Conservation (phyloP, 108 stramenopile genomes). For the Bacterosira constricta region DNA sequence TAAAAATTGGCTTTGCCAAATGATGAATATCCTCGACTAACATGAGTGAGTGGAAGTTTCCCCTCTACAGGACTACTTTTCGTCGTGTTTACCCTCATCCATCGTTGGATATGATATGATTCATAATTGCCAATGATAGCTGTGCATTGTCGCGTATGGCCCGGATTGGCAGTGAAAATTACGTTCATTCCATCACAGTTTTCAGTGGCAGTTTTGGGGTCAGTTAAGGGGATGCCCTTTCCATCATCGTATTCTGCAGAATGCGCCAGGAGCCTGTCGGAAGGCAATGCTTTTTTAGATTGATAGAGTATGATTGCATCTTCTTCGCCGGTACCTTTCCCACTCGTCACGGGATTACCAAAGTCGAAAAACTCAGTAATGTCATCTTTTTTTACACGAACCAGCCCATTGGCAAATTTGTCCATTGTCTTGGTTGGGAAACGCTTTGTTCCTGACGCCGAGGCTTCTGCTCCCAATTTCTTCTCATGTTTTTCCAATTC, state of each 20-base stretch:
- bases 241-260: slow-evolving; percentile 38
- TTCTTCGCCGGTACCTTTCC: slow-evolving; percentile 25
- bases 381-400: slow-evolving; percentile 47
- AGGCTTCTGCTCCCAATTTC: neutral
- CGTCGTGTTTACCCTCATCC: slow-evolving; percentile 49
- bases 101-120: slow-evolving; percentile 67
- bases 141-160: slow-evolving; percentile 51
- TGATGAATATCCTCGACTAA: slow-evolving; percentile 46
- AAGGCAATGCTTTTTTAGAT: slow-evolving; percentile 21
- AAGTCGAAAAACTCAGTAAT: slow-evolving; percentile 41
- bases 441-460: slow-evolving; percentile 7
- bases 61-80: slow-evolving; percentile 27
- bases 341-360: slow-evolving; percentile 34
- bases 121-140: slow-evolving; percentile 64
- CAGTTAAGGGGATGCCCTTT: slow-evolving; percentile 28
- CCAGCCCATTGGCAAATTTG: slow-evolving; percentile 28
- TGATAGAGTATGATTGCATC: slow-evolving; percentile 53
- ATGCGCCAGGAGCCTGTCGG: slow-evolving; percentile 17
- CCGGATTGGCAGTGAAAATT: slow-evolving; percentile 51
- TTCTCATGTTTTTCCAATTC: slow-evolving; percentile 15
- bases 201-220: slow-evolving; percentile 56
- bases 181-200: slow-evolving; percentile 73
- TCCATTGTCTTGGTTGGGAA: slow-evolving; percentile 28
- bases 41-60: slow-evolving; percentile 45
- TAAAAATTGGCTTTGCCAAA: neutral